Conservation (phyloP, 768 basidiomycete genomes). For the Russula vinacea region DNA sequence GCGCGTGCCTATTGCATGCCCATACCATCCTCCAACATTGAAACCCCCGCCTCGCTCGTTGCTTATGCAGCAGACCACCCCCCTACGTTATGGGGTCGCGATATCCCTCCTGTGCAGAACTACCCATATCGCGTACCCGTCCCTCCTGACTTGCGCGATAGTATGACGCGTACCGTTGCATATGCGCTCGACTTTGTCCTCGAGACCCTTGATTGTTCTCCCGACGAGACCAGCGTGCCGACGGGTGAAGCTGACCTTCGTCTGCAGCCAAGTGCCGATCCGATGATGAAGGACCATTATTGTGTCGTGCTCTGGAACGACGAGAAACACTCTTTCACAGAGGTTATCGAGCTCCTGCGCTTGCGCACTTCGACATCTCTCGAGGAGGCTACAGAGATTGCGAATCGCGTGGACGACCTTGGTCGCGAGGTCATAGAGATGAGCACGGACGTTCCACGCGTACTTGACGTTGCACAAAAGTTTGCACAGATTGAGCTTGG, state of each 20-base stretch:
- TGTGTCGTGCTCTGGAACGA: constrained; percentile 93
- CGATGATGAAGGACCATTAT: constrained; percentile 74
- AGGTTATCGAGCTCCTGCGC: constrained; percentile 71
- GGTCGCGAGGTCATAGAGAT: constrained; percentile 85
- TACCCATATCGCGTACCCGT: constrained; percentile 55
- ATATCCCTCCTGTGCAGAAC: constrained; percentile 58
- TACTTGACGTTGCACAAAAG: constrained; percentile 75
- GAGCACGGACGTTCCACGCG: constrained; percentile 48
- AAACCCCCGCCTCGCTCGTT: constrained; percentile 35
- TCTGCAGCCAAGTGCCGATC: constrained; percentile 71
- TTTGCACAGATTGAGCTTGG: constrained; percentile 88
- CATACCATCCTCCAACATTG: constrained; percentile 63
- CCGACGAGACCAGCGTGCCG: constrained; percentile 71
- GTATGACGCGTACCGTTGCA: constrained; percentile 67
- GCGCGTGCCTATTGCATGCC: constrained; percentile 64
- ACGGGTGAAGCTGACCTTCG: constrained; percentile 65
- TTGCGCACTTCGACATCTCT: constrained; percentile 51
- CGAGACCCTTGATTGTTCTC: constrained; percentile 77
- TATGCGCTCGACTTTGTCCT: constrained; percentile 82
- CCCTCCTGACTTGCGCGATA: constrained; percentile 67
- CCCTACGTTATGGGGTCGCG: constrained; percentile 37
- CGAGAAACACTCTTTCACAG: constrained; percentile 92
- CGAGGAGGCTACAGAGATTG: constrained; percentile 56
- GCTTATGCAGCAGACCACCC: constrained; percentile 32
- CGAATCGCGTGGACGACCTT: constrained; percentile 64